Percentiles rank a stretch among this genome's conserved stretches.
Evolutionary conservation across 805 yeast species (phyloP).

Genomic region (Metschnikowia santaceciliae): DNA sequence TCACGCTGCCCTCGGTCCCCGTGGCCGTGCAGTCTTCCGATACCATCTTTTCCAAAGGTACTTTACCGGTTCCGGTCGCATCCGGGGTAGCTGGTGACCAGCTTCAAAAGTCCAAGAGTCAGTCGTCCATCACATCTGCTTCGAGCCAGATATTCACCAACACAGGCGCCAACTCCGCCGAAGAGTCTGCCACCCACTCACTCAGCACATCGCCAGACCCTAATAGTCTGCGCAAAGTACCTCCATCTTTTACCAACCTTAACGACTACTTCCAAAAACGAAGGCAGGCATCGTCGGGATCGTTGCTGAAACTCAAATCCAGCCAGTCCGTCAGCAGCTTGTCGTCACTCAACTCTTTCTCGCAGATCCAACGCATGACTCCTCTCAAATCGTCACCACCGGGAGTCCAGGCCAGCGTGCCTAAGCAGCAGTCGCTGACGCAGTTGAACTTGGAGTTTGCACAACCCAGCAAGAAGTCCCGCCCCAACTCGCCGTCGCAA

Average conservation of each 20-base stretch:
- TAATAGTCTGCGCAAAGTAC: slow-evolving; percentile 8
- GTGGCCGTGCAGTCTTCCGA: slow-evolving; percentile 14
- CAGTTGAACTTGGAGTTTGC: slow-evolving; percentile 37
- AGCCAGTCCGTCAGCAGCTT: slow-evolving; percentile 18
- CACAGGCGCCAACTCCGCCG: slow-evolving; percentile 21
- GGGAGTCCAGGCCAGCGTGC: slow-evolving; percentile 8
- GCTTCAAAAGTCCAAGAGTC: slow-evolving; percentile 25
- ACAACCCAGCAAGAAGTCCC: slow-evolving; percentile 37
- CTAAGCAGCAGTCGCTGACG: slow-evolving; percentile 28
- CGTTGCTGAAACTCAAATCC: slow-evolving; percentile 22
- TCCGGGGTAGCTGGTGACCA: neutral
- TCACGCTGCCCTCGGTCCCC: neutral
- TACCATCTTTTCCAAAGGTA: slow-evolving; percentile 8
- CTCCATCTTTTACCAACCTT: slow-evolving; percentile 29
- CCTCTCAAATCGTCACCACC: slow-evolving; percentile 31
- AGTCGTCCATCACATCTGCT: slow-evolving; percentile 23
- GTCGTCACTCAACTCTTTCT: slow-evolving; percentile 15
- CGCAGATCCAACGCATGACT: slow-evolving; percentile 37
- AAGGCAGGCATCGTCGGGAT: slow-evolving; percentile 17
- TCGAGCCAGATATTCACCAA: slow-evolving; percentile 25
- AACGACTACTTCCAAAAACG: slow-evolving; percentile 31
- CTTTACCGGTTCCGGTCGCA: neutral
- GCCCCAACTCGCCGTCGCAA: slow-evolving; percentile 45
- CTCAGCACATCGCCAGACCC: slow-evolving; percentile 35
- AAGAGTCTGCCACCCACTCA: slow-evolving; percentile 25